Percentiles rank a stretch among this genome's conserved stretches.
Conservation (phyloP, 768 basidiomycete genomes). For the Suillus cothurnatus region DNA sequence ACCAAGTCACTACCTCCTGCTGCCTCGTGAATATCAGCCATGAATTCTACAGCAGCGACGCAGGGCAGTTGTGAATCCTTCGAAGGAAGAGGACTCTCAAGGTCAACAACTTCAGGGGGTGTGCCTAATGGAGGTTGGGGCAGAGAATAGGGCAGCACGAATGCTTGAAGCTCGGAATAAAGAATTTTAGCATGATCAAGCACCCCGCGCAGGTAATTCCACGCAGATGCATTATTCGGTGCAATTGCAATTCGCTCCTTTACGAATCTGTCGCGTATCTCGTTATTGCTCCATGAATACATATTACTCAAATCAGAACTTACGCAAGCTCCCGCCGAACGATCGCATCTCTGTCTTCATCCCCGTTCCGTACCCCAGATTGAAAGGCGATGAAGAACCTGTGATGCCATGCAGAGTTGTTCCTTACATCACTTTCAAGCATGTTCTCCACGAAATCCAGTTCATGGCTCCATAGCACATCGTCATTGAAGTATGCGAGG, state of each 20-base stretch:
- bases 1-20: constrained; percentile 49
- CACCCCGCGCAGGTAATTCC: constrained; percentile 95
- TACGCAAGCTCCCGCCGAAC: constrained; percentile 76
- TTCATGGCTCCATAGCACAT: constrained; percentile 73
- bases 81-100: constrained; percentile 74
- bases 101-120: constrained; percentile 57
- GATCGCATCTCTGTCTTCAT: constrained; percentile 60
- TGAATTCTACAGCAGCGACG: constrained; percentile 78
- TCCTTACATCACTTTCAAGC: constrained; percentile 77
- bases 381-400: constrained; percentile 87
- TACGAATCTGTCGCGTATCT: constrained; percentile 54
- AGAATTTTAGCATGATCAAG: constrained; percentile 64
- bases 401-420: constrained; percentile 98
- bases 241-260: constrained; percentile 83
- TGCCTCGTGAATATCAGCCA: constrained; percentile 74
- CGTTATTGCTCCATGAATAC: not conserved
- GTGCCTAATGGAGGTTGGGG: constrained; percentile 29
- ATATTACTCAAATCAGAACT: constrained; percentile 33
- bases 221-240: constrained; percentile 92
- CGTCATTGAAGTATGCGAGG: constrained; percentile 79
- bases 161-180: constrained; percentile 54
- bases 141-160: constrained; percentile 66
- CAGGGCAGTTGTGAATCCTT: constrained; percentile 73
- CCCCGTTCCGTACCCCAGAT: constrained; percentile 61
- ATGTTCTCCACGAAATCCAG: constrained; percentile 74